Percentiles rank a stretch among this genome's conserved stretches.
Evolutionary conservation across 306 rosid species (phyloP).

Genomic region (Pyrus pyrifolia): DNA sequence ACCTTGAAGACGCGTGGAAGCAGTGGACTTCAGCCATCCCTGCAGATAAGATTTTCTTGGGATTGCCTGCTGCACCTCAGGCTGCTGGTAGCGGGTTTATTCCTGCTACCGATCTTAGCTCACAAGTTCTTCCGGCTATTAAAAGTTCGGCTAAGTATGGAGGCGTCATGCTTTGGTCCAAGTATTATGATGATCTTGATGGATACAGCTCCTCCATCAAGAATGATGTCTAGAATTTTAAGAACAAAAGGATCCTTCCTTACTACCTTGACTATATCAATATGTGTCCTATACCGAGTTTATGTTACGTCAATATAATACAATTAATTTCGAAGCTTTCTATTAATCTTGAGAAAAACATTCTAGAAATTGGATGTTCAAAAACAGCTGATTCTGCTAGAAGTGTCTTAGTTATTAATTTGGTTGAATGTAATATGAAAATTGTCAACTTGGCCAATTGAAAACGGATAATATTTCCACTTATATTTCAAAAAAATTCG

Average conservation of each 20-base stretch:
- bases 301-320: background rate
- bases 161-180: slow-evolving; percentile 39
- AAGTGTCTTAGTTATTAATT: too few species aligned
- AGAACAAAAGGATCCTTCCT: too few species aligned
- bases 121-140: slow-evolving; percentile 24
- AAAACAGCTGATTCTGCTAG: too few species aligned
- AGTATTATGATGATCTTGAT: slow-evolving; percentile 18
- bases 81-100: slow-evolving; percentile 44
- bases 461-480: too few species aligned
- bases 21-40: slow-evolving; percentile 41
- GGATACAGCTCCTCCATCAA: slow-evolving; percentile 28
- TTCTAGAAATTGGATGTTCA: too few species aligned
- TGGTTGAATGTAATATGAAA: too few species aligned
- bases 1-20: slow-evolving; percentile 42
- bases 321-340: background rate
- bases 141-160: slow-evolving; percentile 29
- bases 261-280: too few species aligned
- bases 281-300: too few species aligned
- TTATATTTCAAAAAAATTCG: too few species aligned
- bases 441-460: too few species aligned
- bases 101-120: slow-evolving; percentile 19
- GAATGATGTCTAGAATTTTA: too few species aligned
- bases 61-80: slow-evolving; percentile 48
- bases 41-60: slow-evolving; percentile 45
- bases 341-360: too few species aligned